These are phyloP conservation scores for Pestalotiopsis sp. DNA, from an alignment of 2,329 filamentous ascomycete species.

Conservation along the genomic window DNA sequence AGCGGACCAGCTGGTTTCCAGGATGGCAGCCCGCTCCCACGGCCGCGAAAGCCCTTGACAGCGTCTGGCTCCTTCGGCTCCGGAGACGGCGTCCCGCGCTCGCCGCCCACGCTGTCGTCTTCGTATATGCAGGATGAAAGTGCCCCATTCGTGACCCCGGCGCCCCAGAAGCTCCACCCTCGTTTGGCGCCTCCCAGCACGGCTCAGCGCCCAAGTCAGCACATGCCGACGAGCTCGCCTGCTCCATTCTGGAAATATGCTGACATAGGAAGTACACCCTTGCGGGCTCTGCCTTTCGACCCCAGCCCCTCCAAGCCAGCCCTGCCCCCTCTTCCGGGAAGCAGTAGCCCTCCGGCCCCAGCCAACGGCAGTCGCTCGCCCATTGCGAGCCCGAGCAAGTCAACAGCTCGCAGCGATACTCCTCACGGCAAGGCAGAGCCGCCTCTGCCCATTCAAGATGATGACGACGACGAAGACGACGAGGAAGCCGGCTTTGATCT, in stretches of 20 bases:
- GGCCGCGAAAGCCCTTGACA: slow-evolving; percentile 51
- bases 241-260: slow-evolving; percentile 90
- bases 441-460: slow-evolving; percentile 23
- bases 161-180: slow-evolving; percentile 73
- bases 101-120: slow-evolving; percentile 60
- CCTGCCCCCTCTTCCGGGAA: slow-evolving; percentile 39
- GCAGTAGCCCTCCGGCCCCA: slow-evolving; percentile 60
- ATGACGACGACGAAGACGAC: slow-evolving; percentile 42
- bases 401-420: slow-evolving; percentile 26
- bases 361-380: slow-evolving; percentile 47
- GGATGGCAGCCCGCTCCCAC: slow-evolving; percentile 66
- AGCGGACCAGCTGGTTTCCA: slow-evolving; percentile 40
- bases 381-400: slow-evolving; percentile 52
- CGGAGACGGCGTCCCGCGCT: slow-evolving; percentile 56
- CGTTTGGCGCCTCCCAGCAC: slow-evolving; percentile 79
- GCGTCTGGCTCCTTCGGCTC: slow-evolving; percentile 46
- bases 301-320: slow-evolving; percentile 59
- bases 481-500: slow-evolving; percentile 61
- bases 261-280: slow-evolving; percentile 74
- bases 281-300: slow-evolving; percentile 56
- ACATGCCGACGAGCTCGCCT: slow-evolving; percentile 83
- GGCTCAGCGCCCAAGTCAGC: slow-evolving; percentile 78
- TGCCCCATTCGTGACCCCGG: slow-evolving; percentile 69
- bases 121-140: slow-evolving; percentile 65
- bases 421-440: slow-evolving; percentile 22